Percentiles rank a stretch among this genome's conserved stretches.
Conservation (phyloP, 306 rosid species). For the Senna tora region DNA sequence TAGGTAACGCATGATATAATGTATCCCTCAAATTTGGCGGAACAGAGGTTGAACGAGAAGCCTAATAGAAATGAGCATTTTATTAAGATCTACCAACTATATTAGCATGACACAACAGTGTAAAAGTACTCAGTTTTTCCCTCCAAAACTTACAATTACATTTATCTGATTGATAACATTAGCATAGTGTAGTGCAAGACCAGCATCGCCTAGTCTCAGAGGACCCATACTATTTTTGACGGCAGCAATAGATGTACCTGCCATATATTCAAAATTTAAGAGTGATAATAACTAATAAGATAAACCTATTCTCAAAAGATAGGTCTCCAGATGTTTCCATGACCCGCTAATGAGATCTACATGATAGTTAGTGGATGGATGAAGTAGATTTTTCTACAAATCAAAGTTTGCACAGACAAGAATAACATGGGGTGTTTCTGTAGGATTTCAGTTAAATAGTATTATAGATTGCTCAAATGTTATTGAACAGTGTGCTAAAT, state of each 20-base stretch:
- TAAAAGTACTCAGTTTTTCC: background rate
- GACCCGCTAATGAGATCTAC: conserved; percentile 24
- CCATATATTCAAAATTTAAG: conserved; percentile 32
- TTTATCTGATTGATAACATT: conserved; percentile 80
- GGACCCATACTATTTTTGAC: conserved; percentile 44
- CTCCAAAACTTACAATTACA: conserved; percentile 63
- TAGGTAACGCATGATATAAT: conserved; percentile 79
- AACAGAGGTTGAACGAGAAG: conserved; percentile 75
- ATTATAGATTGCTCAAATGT: conserved; percentile 16
- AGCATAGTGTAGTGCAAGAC: conserved; percentile 96
- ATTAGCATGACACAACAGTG: conserved; percentile 21
- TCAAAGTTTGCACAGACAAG: conserved; percentile 17
- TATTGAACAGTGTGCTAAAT: background rate
- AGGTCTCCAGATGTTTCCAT: background rate
- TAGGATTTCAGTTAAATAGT: conserved; percentile 16
- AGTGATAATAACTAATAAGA: conserved; percentile 19
- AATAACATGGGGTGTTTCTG: conserved; percentile 1
- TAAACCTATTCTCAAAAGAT: conserved; percentile 9
- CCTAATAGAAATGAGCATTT: conserved; percentile 48
- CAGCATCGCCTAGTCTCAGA: conserved; percentile 78
- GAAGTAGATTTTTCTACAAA: conserved; percentile 15
- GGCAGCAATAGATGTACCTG: conserved; percentile 43
- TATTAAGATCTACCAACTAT: conserved; percentile 24
- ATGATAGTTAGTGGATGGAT: background rate
- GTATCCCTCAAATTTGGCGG: conserved; percentile 83